phyloP scores from a whole-genome alignment of 2,329 filamentous ascomycete genomes.

The Anisogramma anomala region DNA sequence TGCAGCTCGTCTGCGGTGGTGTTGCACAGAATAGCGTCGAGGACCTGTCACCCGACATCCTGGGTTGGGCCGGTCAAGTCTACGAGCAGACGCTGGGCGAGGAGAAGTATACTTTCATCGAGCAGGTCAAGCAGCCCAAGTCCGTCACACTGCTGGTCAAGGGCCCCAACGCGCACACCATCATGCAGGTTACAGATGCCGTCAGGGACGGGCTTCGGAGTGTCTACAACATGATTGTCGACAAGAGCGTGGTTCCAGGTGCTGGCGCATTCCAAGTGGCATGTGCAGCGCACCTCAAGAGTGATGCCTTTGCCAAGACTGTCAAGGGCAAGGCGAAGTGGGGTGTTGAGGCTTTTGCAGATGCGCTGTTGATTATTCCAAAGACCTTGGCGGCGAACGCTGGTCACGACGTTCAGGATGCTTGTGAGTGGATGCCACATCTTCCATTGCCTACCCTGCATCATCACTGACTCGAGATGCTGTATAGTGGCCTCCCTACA shows the following conservation, averaged over 20 bases:
- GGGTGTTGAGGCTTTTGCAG: conserved; percentile 88
- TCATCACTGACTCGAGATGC: conserved; percentile 12
- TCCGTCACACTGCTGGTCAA: conserved; percentile 97
- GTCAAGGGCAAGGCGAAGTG: conserved; percentile 98
- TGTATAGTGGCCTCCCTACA: conserved; percentile 69
- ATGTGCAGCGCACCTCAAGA: conserved; percentile 75
- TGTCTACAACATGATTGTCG: conserved; percentile 99
- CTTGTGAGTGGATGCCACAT: conserved; percentile 47
- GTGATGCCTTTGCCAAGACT: conserved; percentile 73
- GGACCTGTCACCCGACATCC: conserved; percentile 72
- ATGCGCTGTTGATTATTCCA: conserved; percentile 88
- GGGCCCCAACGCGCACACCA: conserved; percentile 93
- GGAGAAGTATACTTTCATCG: conserved; percentile 98
- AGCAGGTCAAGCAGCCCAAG: conserved; percentile 98
- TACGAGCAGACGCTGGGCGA: conserved; percentile 97
- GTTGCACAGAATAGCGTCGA: conserved; percentile 92
- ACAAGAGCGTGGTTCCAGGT: conserved; percentile 86
- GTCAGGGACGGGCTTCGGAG: conserved; percentile 89
- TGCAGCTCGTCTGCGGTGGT: conserved; percentile 90
- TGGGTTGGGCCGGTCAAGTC: conserved; percentile 92
- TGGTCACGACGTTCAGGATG: conserved; percentile 93
- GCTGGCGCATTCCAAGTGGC: conserved; percentile 94
- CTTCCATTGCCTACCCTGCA: background rate
- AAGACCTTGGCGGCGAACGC: conserved; percentile 96
- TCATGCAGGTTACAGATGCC: conserved; percentile 91